Percentiles rank a stretch among this genome's conserved stretches.
Conservation (phyloP, 1,139 yeast species). For the Trichomonascaceae sp. region DNA sequence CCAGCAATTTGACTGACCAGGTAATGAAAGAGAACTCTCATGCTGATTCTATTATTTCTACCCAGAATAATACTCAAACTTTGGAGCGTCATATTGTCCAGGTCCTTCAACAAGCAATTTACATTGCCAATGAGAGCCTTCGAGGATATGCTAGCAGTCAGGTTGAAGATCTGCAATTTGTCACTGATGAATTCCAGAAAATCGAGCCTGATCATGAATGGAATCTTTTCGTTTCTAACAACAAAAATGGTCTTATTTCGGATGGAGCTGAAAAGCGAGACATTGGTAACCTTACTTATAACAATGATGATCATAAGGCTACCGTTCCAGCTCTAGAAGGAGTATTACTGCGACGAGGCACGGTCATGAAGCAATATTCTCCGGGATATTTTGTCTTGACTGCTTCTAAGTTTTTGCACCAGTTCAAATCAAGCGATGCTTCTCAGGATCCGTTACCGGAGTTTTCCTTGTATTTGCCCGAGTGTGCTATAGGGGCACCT, state of each 20-base stretch:
- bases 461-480: conserved; percentile 43
- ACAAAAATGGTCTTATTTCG: conserved; percentile 31
- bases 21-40: conserved; percentile 41
- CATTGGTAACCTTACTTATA: conserved; percentile 34
- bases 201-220: conserved; percentile 41
- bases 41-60: conserved; percentile 37
- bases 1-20: conserved; percentile 37
- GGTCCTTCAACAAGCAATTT: conserved; percentile 38
- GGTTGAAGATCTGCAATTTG: conserved; percentile 27
- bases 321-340: conserved; percentile 45
- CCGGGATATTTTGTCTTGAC: conserved; percentile 44
- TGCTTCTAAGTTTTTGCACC: conserved; percentile 40
- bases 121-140: conserved; percentile 29
- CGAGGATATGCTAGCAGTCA: conserved; percentile 28
- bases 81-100: conserved; percentile 41
- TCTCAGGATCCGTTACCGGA: conserved; percentile 40
- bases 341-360: conserved; percentile 39
- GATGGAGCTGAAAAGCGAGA: conserved; percentile 35
- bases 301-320: conserved; percentile 36
- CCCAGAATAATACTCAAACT: conserved; percentile 38
- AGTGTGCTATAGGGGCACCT: conserved; percentile 37
- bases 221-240: conserved; percentile 35
- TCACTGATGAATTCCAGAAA: conserved; percentile 30
- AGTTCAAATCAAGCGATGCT: conserved; percentile 40
- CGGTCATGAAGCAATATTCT: conserved; percentile 36